Percentiles rank a stretch among this genome's conserved stretches.
Conservation (phyloP, 768 basidiomycete species). For the Cystofilobasidium bisporidii region DNA sequence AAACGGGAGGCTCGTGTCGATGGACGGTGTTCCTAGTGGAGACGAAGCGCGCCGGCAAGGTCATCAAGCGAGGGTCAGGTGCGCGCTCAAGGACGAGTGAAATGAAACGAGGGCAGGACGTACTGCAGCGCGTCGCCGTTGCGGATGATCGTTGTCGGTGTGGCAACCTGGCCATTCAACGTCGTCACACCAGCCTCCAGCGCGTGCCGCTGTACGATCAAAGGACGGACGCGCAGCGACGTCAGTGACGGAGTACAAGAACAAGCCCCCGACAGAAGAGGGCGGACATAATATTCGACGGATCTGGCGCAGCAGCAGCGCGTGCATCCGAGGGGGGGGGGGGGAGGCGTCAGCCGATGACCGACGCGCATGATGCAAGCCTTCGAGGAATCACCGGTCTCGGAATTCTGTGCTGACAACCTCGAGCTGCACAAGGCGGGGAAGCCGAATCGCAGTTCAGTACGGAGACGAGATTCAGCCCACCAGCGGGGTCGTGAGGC, state of each 20-base stretch:
- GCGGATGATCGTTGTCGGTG: conserved; percentile 62
- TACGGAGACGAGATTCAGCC: conserved; percentile 1
- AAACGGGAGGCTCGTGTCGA: conserved; percentile 93
- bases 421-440: conserved; percentile 47
- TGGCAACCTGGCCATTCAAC: conserved; percentile 79
- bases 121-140: conserved; percentile 88
- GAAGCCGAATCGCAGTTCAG: no score
- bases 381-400: conserved; percentile 64
- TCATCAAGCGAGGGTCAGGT: no score
- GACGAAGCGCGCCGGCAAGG: no score
- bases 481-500: no score
- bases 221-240: no score
- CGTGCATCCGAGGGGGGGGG: no score
- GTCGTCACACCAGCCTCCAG: conserved; percentile 92
- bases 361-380: no score
- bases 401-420: conserved; percentile 89
- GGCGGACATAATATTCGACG: conserved; percentile 87
- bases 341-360: no score
- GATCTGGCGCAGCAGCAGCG: conserved; percentile 6
- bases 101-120: conserved; percentile 35
- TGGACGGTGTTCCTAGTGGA: conserved; percentile 71
- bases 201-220: conserved; percentile 49
- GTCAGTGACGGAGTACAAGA: no score
- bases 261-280: no score
- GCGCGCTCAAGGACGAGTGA: conserved; percentile 7